phyloP scores from a whole-genome alignment of 2,329 filamentous ascomycete species.

The Aspergillus neotritici region DNA sequence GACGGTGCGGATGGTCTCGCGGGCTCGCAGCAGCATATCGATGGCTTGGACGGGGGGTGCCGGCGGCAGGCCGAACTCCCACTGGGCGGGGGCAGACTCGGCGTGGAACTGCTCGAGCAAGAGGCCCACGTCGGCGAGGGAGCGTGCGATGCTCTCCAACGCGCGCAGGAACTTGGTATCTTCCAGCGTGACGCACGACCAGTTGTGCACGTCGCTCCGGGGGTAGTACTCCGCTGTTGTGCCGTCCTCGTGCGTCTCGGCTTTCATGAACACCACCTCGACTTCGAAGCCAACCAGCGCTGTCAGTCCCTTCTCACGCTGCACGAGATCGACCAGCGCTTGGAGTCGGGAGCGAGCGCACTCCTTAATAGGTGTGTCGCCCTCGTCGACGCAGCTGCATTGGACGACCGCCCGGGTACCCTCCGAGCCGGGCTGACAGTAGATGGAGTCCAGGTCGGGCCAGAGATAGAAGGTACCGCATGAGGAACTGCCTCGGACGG shows the following conservation, averaged over 20 bases:
- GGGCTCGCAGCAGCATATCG: conserved; percentile 20
- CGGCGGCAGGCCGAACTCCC: conserved; percentile 24
- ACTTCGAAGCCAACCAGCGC: conserved; percentile 66
- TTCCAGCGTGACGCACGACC: conserved; percentile 57
- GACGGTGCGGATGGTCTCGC: conserved; percentile 15
- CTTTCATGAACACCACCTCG: conserved; percentile 60
- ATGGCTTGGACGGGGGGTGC: conserved; percentile 17
- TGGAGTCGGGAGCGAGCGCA: conserved; percentile 2
- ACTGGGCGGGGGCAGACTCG: conserved; percentile 23
- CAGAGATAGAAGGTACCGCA: background rate
- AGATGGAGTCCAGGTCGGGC: background rate
- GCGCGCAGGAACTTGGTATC: conserved; percentile 45
- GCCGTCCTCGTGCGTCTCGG: conserved; percentile 31
- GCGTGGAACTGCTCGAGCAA: conserved; percentile 22
- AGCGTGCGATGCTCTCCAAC: conserved; percentile 15
- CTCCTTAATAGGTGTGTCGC: background rate
- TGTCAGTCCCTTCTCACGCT: background rate
- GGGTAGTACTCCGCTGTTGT: conserved; percentile 34
- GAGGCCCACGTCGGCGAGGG: conserved; percentile 14
- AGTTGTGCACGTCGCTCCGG: conserved; percentile 53
- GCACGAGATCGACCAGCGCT: background rate
- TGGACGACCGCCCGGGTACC: background rate
- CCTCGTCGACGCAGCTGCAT: background rate
- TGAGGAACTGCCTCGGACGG: background rate
- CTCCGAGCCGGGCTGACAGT: conserved; percentile 1